Evolutionary conservation across 345 rosid genomes (phyloP).

Genomic region (Noccaea caerulescens): DNA sequence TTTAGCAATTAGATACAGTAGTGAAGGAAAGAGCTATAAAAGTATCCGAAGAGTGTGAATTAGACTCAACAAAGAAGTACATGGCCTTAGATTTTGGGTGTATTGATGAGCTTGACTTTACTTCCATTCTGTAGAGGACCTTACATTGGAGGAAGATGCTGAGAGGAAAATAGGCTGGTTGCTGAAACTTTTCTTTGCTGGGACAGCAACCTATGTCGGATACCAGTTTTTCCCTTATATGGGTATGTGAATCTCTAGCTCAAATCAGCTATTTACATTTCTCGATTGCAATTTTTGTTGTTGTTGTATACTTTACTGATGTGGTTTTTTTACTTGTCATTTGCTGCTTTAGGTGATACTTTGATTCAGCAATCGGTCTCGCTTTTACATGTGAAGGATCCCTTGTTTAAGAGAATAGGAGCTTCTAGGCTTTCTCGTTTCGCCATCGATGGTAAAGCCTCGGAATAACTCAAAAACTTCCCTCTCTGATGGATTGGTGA

Average conservation of each 20-base stretch:
- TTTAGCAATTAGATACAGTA: slow-evolving; percentile 1
- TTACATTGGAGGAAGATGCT: slow-evolving; percentile 76
- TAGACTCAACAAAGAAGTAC: neutral
- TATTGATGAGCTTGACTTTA: slow-evolving; percentile 16
- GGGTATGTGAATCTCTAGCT: slow-evolving; percentile 54
- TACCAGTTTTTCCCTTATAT: slow-evolving; percentile 85
- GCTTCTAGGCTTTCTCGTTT: slow-evolving; percentile 89
- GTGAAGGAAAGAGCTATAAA: neutral
- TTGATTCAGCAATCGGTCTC: slow-evolving; percentile 81
- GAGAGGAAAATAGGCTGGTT: slow-evolving; percentile 89
- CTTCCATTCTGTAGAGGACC: slow-evolving; percentile 56
- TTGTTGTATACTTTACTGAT: slow-evolving; percentile 11
- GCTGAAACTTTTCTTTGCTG: slow-evolving; percentile 74
- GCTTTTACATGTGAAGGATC: slow-evolving; percentile 89
- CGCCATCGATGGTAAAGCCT: slow-evolving; percentile 69
- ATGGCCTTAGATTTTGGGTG: slow-evolving; percentile 6
- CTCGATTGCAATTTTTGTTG: neutral
- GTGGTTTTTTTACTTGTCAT: slow-evolving; percentile 9
- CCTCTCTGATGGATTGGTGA: neutral
- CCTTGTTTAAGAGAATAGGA: slow-evolving; percentile 87
- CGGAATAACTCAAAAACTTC: neutral
- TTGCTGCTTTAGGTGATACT: slow-evolving; percentile 68
- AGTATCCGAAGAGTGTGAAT: slow-evolving; percentile 4
- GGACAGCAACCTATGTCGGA: slow-evolving; percentile 70
- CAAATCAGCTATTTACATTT: neutral